Conservation (phyloP, 208 protist species). For the Porcisia deanei region DNA sequence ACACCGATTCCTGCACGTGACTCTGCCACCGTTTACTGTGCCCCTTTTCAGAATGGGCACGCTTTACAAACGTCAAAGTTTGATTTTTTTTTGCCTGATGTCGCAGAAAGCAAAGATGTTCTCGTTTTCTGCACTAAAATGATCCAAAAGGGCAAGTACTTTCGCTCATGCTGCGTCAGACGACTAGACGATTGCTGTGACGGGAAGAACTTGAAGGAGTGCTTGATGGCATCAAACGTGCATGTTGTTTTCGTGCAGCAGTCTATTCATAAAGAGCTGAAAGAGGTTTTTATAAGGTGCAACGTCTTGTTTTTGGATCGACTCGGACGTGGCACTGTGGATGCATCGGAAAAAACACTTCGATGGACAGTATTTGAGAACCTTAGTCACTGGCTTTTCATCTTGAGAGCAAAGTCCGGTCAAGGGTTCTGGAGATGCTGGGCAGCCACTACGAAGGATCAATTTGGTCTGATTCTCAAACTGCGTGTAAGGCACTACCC, state of each 20-base stretch:
- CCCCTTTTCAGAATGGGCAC: neutral
- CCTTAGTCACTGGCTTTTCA: constrained; percentile 17
- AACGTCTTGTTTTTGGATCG: constrained; percentile 23
- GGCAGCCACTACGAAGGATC: constrained; percentile 4
- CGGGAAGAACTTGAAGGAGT: neutral
- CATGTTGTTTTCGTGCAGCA: constrained; percentile 21
- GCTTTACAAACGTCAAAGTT: neutral
- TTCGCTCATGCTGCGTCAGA: constrained; percentile 15
- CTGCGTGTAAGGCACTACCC: neutral
- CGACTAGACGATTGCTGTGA: constrained; percentile 7
- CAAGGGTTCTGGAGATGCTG: constrained; percentile 5
- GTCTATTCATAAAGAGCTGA: neutral
- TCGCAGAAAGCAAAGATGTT: constrained; percentile 6
- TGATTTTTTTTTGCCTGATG: neutral
- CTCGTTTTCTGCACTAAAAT: constrained; percentile 5
- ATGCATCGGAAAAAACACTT: constrained; percentile 6
- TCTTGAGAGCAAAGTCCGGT: neutral
- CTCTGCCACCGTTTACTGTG: neutral
- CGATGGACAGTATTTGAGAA: constrained; percentile 16
- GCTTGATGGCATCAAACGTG: neutral
- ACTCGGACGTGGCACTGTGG: constrained; percentile 1
- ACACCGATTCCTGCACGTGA: neutral
- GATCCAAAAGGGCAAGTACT: constrained; percentile 10
- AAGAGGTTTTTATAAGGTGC: neutral
- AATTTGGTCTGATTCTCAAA: constrained; percentile 2